Evolutionary conservation across 2,329 filamentous ascomycete species (phyloP).

Genomic region (Dothidotthia symphoricarpi): DNA sequence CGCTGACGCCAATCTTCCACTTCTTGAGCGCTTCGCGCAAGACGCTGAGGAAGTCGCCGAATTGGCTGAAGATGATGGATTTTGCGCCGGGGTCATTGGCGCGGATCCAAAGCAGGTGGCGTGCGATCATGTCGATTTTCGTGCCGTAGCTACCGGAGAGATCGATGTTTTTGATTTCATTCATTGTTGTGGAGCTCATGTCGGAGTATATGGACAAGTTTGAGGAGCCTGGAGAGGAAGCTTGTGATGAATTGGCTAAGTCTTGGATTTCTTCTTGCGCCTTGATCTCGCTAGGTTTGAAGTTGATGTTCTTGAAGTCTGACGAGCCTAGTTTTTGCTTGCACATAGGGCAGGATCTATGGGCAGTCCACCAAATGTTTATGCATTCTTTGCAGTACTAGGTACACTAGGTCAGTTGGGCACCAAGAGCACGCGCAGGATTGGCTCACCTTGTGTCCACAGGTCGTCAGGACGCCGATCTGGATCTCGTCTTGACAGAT

Average conservation of each 20-base stretch:
- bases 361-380: conserved; percentile 69
- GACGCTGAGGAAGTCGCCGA: conserved; percentile 74
- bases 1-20: conserved; percentile 71
- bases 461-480: conserved; percentile 78
- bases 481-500: conserved; percentile 80
- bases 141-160: conserved; percentile 75
- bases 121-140: conserved; percentile 72
- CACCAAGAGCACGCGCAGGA: neutral
- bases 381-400: conserved; percentile 91
- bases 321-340: conserved; percentile 64
- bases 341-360: conserved; percentile 80
- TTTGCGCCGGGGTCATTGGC: conserved; percentile 83
- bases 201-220: conserved; percentile 69
- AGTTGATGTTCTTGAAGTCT: conserved; percentile 80
- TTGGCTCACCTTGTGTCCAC: conserved; percentile 62
- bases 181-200: conserved; percentile 68
- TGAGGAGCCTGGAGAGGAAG: conserved; percentile 25
- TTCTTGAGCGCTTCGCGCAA: conserved; percentile 66
- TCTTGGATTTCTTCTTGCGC: conserved; percentile 59
- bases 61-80: conserved; percentile 92
- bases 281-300: conserved; percentile 72
- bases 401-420: conserved; percentile 2
- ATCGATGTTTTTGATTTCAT: conserved; percentile 79
- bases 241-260: conserved; percentile 15
- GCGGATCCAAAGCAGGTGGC: conserved; percentile 83